These are phyloP conservation scores for Rutstroemia sp. DNA, from an alignment of 2,329 filamentous ascomycete species.

Conservation along the genomic window DNA sequence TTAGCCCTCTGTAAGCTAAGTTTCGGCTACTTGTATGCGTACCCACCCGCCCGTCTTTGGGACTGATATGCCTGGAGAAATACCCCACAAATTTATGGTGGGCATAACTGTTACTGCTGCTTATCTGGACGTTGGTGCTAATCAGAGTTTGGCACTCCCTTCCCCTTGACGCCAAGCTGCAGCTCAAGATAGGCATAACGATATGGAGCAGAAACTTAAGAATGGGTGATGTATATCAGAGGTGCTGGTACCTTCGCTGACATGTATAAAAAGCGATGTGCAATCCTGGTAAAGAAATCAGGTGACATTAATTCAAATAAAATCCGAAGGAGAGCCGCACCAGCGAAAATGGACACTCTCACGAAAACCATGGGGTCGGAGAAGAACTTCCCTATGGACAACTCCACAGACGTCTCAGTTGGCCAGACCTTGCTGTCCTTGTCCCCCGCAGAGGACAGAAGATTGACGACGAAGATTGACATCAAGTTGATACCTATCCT, in stretches of 20 bases:
- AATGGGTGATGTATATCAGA: too few species aligned
- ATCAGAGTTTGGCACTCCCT: too few species aligned
- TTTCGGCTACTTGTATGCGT: not conserved
- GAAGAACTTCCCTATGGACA: not conserved
- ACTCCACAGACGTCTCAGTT: not conserved
- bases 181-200: too few species aligned
- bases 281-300: not conserved
- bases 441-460: not conserved
- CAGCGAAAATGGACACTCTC: not conserved
- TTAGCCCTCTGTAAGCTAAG: not conserved
- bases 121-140: too few species aligned
- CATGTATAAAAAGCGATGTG: too few species aligned
- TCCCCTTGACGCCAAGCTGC: too few species aligned
- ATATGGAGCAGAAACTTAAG: too few species aligned
- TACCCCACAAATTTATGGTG: not conserved
- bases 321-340: not conserved
- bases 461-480: slow-evolving; percentile 15
- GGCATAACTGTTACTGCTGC: too few species aligned
- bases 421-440: not conserved
- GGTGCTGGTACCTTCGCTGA: too few species aligned
- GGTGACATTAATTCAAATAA: not conserved
- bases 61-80: too few species aligned
- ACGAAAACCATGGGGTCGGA: not conserved
- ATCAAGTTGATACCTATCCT: slow-evolving; percentile 42
- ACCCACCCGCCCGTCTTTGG: too few species aligned